Conservation (phyloP, 495 filamentous ascomycete species). For the Penicillium crystallinum region DNA sequence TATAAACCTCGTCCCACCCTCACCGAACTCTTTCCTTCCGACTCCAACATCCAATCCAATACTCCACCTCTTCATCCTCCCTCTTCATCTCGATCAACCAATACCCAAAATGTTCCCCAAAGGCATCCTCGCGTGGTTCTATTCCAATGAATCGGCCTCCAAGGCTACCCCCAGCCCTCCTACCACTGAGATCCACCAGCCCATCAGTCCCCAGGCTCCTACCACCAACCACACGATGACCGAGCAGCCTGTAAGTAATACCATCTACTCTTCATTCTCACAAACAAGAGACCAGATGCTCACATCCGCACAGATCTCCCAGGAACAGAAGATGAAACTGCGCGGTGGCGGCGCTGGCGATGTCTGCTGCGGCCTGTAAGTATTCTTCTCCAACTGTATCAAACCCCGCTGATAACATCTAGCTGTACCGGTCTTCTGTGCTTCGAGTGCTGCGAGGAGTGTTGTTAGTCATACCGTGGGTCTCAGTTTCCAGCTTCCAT, state of each 20-base stretch:
- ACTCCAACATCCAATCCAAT: background rate
- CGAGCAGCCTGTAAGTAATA: conserved; percentile 33
- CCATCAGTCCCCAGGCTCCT: conserved; percentile 28
- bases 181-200: conserved; percentile 35
- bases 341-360: conserved; percentile 40
- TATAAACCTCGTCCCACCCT: background rate
- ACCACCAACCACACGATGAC: conserved; percentile 22
- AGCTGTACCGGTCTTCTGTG: conserved; percentile 42
- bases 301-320: conserved; percentile 28
- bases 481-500: background rate
- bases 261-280: too few species aligned
- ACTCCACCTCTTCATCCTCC: background rate
- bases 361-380: conserved; percentile 45
- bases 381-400: background rate
- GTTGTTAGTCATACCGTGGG: conserved; percentile 14
- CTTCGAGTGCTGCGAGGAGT: conserved; percentile 39
- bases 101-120: conserved; percentile 34
- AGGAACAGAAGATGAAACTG: conserved; percentile 39
- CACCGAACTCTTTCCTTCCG: background rate
- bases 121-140: conserved; percentile 30
- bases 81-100: conserved; percentile 4
- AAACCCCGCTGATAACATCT: background rate
- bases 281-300: background rate
- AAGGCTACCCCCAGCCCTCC: conserved; percentile 28
- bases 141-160: conserved; percentile 28